Evolutionary conservation across 306 rosid genomes (phyloP), one percentile per base, ranked within the genome.

Genomic region (Canavalia ensiformis): DNA sequence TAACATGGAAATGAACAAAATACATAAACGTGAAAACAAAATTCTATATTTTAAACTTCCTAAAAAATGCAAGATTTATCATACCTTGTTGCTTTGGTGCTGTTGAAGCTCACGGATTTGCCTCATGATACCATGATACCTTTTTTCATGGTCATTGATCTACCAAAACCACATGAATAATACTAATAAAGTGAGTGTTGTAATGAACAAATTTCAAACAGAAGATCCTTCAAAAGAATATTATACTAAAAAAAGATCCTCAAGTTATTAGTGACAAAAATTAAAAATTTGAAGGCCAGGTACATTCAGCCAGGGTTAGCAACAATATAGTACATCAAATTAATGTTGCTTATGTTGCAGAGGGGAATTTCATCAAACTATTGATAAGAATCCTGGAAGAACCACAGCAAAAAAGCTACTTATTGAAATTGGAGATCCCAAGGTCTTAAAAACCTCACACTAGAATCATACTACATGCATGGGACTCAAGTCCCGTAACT

Each of bases 41-140:
- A 57, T 51, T 8, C 18, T 44, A 8, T 39, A 80, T 33, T 55
- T 46, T 35, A 44, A 52, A 31, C 67, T 51, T 65, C 30, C 29
- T 37, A 76, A 64, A 71, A 50, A 57, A 70, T 54, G 75, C 66
- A 70, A 56, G 52, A 81, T 50, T 39, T 33, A 8, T 4, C 82
- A 37, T 78, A 95, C 99, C 97, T 89, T 90, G 75, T 95, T 95
- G 69, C 83, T 76, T 86, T 86, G 92, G 62, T 84, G 86, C 59
- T 73, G 85, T 60, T 83, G 82, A 66, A 90, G 85, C 74, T 82
- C 86, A 2, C 68, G 87, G 70, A 93, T 88, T 56, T 41, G 77
- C 70, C 2, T 0, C 51, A n/a, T 31, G 58, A 83, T 77, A 7
- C 67, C 83, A 8, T 25, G 63, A 28, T 37, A 69, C 56, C 58